Conservation (phyloP, 1,284 basidiomycete species). For the Cerrena zonata region DNA sequence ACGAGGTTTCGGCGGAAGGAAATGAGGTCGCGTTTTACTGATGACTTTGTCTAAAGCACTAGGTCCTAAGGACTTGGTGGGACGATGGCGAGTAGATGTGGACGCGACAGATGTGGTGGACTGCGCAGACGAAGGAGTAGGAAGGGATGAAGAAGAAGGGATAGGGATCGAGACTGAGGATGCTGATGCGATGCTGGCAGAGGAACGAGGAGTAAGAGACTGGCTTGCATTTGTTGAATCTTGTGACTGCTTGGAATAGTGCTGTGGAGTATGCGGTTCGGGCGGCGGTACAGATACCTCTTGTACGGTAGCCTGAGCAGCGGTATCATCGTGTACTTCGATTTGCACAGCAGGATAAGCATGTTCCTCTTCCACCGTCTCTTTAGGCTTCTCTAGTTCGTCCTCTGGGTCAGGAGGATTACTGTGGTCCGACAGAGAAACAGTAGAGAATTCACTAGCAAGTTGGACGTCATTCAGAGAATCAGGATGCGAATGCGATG, state of each 20-base stretch:
- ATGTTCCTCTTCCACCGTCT: conserved; percentile 9
- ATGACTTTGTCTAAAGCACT: conserved; percentile 69
- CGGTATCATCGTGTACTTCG: conserved; percentile 31
- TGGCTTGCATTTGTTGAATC: background rate
- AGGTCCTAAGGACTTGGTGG: conserved; percentile 53
- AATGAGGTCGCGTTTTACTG: conserved; percentile 74
- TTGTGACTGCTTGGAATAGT: background rate
- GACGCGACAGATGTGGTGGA: conserved; percentile 10
- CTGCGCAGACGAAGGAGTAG: conserved; percentile 13
- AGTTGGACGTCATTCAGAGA: conserved; percentile 29
- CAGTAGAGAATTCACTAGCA: conserved; percentile 39
- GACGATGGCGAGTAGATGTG: conserved; percentile 31
- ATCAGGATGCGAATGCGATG: conserved; percentile 14
- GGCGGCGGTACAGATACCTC: conserved; percentile 18
- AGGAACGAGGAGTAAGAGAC: background rate
- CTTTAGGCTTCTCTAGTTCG: conserved; percentile 1
- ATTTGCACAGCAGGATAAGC: conserved; percentile 42
- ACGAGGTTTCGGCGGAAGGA: conserved; percentile 79
- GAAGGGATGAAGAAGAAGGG: conserved; percentile 15
- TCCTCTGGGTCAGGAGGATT: conserved; percentile 13
- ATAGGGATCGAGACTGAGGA: conserved; percentile 11
- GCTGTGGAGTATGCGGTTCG: conserved; percentile 10
- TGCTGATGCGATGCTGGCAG: conserved; percentile 14
- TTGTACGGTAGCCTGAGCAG: conserved; percentile 24
- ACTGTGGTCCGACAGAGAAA: conserved; percentile 30